Percentiles rank a stretch among this genome's conserved stretches.
These are phyloP conservation scores for Ogataea dorogensis DNA, from an alignment of 805 yeast genomes.

Conservation along the genomic window DNA sequence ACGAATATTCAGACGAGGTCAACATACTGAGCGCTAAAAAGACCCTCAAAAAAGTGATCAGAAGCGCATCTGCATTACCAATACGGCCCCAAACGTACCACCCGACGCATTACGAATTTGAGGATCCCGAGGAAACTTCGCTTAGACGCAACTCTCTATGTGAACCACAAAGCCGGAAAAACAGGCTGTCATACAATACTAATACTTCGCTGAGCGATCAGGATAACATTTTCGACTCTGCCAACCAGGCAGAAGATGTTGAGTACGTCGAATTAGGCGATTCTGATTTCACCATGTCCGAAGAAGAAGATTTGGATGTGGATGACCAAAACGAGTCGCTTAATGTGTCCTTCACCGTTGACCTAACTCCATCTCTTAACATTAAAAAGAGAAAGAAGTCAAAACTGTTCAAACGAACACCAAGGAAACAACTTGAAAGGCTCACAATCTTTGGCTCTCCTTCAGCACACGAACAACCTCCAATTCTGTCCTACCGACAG, in stretches of 20 bases:
- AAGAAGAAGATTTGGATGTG: conserved; percentile 20
- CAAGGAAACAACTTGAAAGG: conserved; percentile 26
- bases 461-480: conserved; percentile 4
- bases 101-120: conserved; percentile 6
- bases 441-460: conserved; percentile 27
- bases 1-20: conserved; percentile 53
- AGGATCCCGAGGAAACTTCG: conserved; percentile 2
- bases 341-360: conserved; percentile 32
- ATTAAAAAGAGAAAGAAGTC: conserved; percentile 28
- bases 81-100: conserved; percentile 23
- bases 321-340: conserved; percentile 26
- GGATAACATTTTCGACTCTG: conserved; percentile 21
- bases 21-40: conserved; percentile 49
- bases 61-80: conserved; percentile 35
- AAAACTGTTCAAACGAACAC: conserved; percentile 26
- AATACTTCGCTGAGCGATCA: conserved; percentile 20
- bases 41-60: conserved; percentile 36
- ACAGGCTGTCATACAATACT: conserved; percentile 21
- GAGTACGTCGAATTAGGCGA: conserved; percentile 33
- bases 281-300: conserved; percentile 25
- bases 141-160: conserved; percentile 16
- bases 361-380: conserved; percentile 27
- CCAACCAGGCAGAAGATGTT: conserved; percentile 24
- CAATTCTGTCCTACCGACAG: conserved; percentile 8
- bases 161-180: conserved; percentile 10